Base-by-base conservation (phyloP, 345 rosid species). In the Gossypium anomalum region DNA sequence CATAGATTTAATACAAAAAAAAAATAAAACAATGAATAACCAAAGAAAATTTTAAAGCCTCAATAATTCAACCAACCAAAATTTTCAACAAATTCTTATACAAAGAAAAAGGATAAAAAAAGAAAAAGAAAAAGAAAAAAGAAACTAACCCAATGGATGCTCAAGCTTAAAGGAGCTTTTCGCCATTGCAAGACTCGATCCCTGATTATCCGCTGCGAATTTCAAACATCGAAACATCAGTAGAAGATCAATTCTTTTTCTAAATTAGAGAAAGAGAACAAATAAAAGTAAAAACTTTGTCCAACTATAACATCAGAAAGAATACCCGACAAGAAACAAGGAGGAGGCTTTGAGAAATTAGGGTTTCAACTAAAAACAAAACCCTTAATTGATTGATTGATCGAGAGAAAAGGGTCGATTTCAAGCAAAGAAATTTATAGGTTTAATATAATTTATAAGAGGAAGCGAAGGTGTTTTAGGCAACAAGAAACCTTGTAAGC, bases 101-200 rank as follows among this genome's bases (percentile, higher is more conserved):
- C 41, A 38, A 0, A 55, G 15, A 48, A 55, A 43, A 11, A 45
- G 20, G 17, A 12, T 23, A 2, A 12, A 47, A 69, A 6, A 47
- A 12, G 22, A 23, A 23, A 38, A 9, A 27, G 44, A 14, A 47
- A 6, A 48, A 20, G 55, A 44, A 19, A 62, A 70, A 45, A 65
- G 48, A 67, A 44, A 80, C 89, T 16, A 73, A 91, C 97, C 93
- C 77, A 89, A 74, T 15, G 93, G 88, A 70, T 89, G 89, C 43
- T 88, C 88, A 59, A 83, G 83, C 87, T 88, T 88, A 91, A 89
- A 89, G 43, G 87, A 80, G 68, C 85, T 83, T 76, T 85, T 89
- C 68, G 91, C 89, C 93, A 89, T 91, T 83, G 73, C 64, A 61
- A 52, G 53, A 29, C 48, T 67, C 10, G 63, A 49, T 29, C 76